phyloP scores from a whole-genome alignment of 2,329 filamentous ascomycete genomes.

The Rutstroemia sp. region DNA sequence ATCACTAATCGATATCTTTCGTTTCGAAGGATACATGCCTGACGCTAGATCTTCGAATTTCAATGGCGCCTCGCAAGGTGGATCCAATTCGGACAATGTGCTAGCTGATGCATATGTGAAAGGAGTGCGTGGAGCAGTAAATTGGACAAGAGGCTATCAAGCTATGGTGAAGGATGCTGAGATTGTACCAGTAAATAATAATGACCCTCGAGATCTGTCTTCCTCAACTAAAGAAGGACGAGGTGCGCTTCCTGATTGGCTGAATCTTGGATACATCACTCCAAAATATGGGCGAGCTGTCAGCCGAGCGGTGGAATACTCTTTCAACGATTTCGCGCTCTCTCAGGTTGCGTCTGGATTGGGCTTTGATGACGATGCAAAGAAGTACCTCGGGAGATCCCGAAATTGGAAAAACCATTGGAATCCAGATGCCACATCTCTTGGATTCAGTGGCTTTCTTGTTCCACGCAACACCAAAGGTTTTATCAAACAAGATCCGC shows the following conservation, averaged over 20 bases:
- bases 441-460: conserved; percentile 58
- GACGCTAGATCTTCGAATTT: conserved; percentile 61
- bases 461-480: conserved; percentile 47
- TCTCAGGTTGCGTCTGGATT: conserved; percentile 57
- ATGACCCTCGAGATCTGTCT: conserved; percentile 43
- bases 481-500: conserved; percentile 40
- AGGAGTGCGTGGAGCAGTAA: conserved; percentile 49
- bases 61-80: conserved; percentile 63
- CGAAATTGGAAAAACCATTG: conserved; percentile 69
- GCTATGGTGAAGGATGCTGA: conserved; percentile 63
- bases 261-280: conserved; percentile 57
- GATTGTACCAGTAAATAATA: conserved; percentile 49
- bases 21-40: conserved; percentile 55
- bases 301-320: conserved; percentile 59
- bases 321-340: conserved; percentile 61
- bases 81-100: conserved; percentile 63
- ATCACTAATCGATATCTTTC: conserved; percentile 60
- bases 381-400: conserved; percentile 54
- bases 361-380: conserved; percentile 48
- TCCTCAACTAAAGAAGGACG: conserved; percentile 61
- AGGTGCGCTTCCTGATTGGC: conserved; percentile 63
- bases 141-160: conserved; percentile 55
- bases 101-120: conserved; percentile 67
- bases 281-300: conserved; percentile 54
- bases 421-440: conserved; percentile 48